phyloP scores from a whole-genome alignment of 2,329 filamentous ascomycete species.

The Ophiostoma himal-ulmi region DNA sequence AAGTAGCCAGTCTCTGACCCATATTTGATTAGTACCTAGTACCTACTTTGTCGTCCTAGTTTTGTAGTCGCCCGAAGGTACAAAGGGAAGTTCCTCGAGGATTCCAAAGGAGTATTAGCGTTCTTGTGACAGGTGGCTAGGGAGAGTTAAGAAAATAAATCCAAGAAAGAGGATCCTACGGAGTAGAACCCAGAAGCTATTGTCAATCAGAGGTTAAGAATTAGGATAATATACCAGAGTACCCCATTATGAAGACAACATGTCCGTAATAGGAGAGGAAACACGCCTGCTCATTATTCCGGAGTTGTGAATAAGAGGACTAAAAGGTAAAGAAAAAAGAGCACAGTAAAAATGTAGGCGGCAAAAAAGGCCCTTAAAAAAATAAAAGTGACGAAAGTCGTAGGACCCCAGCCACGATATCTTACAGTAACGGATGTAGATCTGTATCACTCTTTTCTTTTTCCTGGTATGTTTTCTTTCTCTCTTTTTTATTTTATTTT shows the following conservation, averaged over 20 bases:
- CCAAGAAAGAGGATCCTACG: not conserved
- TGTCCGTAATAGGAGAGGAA: not conserved
- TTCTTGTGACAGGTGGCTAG: not conserved
- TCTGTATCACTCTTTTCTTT: slow-evolving; percentile 5
- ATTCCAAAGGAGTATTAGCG: not conserved
- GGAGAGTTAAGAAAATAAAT: not conserved
- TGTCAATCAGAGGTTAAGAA: too few species aligned
- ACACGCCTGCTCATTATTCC: not conserved
- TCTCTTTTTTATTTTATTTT: too few species aligned
- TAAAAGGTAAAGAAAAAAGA: not conserved
- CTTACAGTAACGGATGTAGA: not conserved
- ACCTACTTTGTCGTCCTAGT: not conserved
- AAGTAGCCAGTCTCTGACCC: not conserved
- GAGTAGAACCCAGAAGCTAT: not conserved
- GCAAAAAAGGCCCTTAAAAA: not conserved
- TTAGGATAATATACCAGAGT: too few species aligned
- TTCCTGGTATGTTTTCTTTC: not conserved
- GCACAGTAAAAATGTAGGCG: not conserved
- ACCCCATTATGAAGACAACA: too few species aligned
- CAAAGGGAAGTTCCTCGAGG: not conserved
- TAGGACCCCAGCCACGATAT: not conserved
- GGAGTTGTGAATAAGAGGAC: too few species aligned
- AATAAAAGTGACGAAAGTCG: not conserved
- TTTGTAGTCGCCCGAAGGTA: not conserved
- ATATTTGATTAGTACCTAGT: not conserved